Conservation (phyloP, 2,329 filamentous ascomycete genomes). For the Diatrype stigma region DNA sequence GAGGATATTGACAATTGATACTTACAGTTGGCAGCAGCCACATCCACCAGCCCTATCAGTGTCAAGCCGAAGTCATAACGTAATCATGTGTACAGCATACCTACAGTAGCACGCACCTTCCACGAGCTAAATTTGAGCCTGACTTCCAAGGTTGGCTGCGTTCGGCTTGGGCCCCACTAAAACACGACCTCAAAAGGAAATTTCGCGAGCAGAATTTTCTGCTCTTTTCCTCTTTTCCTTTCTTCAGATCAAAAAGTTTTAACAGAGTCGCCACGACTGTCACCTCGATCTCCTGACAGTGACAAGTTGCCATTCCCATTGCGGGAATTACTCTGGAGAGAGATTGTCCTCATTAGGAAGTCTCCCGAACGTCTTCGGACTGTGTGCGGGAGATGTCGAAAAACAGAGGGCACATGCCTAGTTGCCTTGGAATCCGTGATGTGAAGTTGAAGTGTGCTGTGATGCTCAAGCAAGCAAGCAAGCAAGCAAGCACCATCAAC, state of each 20-base stretch:
- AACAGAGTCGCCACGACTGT: constrained; percentile 61
- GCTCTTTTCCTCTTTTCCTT: constrained; percentile 39
- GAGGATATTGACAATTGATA: no score
- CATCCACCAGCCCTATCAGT: no score
- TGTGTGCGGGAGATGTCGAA: constrained; percentile 56
- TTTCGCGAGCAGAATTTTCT: constrained; percentile 20
- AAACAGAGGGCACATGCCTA: constrained; percentile 50
- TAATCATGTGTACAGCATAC: no score
- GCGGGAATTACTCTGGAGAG: constrained; percentile 54
- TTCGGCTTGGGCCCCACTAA: neutral
- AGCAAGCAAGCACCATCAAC: no score
- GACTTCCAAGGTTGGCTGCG: no score
- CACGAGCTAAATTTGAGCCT: no score
- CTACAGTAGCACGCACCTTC: no score
- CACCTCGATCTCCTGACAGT: constrained; percentile 53
- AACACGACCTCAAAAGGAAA: constrained; percentile 14
- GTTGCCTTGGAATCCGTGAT: neutral
- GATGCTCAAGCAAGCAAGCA: no score
- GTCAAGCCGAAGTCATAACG: no score
- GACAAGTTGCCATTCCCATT: constrained; percentile 56
- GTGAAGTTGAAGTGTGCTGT: neutral
- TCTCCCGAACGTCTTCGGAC: constrained; percentile 46
- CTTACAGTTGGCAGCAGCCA: no score
- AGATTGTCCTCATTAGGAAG: constrained; percentile 60
- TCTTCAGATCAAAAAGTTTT: constrained; percentile 59